Base-by-base conservation (phyloP, 495 filamentous ascomycete species). In the Lindgomyces ingoldianus region DNA sequence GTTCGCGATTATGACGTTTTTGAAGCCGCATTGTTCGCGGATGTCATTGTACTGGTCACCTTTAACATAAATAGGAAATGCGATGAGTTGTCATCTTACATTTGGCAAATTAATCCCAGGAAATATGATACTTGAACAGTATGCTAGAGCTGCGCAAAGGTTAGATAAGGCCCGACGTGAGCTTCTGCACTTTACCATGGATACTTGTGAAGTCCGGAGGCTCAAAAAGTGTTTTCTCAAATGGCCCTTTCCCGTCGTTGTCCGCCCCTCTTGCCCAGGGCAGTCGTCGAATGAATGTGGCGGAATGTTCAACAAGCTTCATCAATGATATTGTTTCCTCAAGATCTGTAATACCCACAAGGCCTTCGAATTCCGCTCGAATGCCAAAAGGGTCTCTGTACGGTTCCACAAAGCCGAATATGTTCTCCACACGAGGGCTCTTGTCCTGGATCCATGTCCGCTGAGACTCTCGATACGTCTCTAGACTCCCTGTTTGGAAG, bases 381-480 rank as follows among this genome's bases (percentile, higher is more conserved):
- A 75, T 74, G 19, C 79, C 79, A 44, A 72, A 61, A 1, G 79
- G 80, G 63, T 83, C 80, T 27, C 78, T 68, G 60, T 84, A 81
- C 19, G 80, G 75, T 57, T 83, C 79, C 1, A 82, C 72, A 60
- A 82, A 81, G 0, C 79, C 79, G 60, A 81, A 70, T 1, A 82
- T 75, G 27, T 71, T 77, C 60, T 81, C 81, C 0, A 83, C 73
- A 1, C 57, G 61, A 0, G 81, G 71, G 21, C 54, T 67, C 27
- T 71, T 75, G 57, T 82, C 81, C 10, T 56, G 67, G 1, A 80
- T 73, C 79, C 78, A 81, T 6, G n/a, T 67, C 60, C 69, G 59
- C 58, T 75, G 78, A 0, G 78, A 76, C 0, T 74, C 67, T 27
- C 72, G 70, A 60, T 75, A 79, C 11, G 62, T 42, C 16, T 76